Conservation (phyloP, 2,329 filamentous ascomycete species). For the Cladorrhinum sp. region DNA sequence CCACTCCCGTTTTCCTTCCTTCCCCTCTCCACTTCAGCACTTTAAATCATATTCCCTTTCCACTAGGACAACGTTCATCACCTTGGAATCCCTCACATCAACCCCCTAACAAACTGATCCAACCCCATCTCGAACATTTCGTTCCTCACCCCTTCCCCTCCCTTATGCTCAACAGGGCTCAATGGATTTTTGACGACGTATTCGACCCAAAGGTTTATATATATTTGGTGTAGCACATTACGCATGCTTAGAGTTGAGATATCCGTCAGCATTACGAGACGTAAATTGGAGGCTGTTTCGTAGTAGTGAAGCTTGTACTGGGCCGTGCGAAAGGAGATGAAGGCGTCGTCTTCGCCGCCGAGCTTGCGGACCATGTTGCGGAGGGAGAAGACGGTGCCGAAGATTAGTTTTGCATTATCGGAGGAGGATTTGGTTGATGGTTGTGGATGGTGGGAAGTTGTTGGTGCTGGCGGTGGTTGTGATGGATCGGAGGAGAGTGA, state of each 20-base stretch:
- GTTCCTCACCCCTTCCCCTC: constrained; percentile 66
- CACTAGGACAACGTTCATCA: no score
- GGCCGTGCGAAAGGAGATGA: constrained; percentile 87
- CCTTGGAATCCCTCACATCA: constrained; percentile 56
- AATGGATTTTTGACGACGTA: constrained; percentile 76
- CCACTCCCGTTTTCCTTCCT: neutral
- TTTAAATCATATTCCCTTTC: neutral
- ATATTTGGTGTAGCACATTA: constrained; percentile 94
- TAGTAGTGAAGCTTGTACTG: constrained; percentile 99
- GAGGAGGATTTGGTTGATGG: constrained; percentile 54
- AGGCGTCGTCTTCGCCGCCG: constrained; percentile 89
- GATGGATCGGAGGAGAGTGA: neutral
- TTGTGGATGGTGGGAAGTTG: constrained; percentile 5
- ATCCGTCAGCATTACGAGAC: constrained; percentile 96
- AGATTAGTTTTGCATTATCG: constrained; percentile 95
- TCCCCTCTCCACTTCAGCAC: neutral
- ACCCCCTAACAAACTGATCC: constrained; percentile 71
- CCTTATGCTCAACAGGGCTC: constrained; percentile 65
- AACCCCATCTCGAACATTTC: constrained; percentile 69
- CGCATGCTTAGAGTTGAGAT: constrained; percentile 85
- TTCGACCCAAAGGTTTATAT: constrained; percentile 96
- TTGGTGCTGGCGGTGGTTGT: constrained; percentile 19
- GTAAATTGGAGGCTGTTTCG: constrained; percentile 92
- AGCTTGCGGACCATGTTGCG: constrained; percentile 96
- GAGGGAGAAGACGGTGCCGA: constrained; percentile 93